Evolutionary conservation across 176 grass and related monocot genomes (phyloP).

Genomic region (Musa troglodytarum): DNA sequence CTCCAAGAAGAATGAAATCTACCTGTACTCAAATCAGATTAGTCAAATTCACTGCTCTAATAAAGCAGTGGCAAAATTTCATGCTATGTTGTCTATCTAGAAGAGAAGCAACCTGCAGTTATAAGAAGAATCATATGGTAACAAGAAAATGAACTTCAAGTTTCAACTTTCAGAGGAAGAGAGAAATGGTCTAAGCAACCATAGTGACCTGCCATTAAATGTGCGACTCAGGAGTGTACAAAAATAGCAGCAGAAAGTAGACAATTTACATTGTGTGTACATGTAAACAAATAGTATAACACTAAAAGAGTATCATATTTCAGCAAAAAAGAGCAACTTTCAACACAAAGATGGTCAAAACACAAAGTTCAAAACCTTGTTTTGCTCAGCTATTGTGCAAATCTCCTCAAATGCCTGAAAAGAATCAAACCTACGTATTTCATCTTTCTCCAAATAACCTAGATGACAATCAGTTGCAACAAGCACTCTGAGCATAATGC

Average conservation of each 20-base stretch:
- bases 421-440: conserved; percentile 58
- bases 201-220: not conserved
- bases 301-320: not conserved
- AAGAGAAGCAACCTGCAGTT: not conserved
- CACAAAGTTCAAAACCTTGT: conserved; percentile 29
- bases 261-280: not conserved
- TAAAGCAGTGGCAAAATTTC: not conserved
- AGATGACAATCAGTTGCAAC: conserved; percentile 70
- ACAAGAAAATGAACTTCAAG: no score
- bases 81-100: not conserved
- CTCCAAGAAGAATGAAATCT: conserved; percentile 73
- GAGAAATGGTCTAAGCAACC: not conserved
- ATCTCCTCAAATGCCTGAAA: conserved; percentile 81
- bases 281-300: not conserved
- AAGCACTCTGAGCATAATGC: conserved; percentile 39
- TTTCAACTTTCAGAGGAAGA: no score
- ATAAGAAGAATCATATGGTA: no score
- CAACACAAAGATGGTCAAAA: not conserved
- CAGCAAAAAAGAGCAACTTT: not conserved
- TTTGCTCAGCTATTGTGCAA: conserved; percentile 56
- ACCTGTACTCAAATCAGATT: conserved; percentile 29
- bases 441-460: conserved; percentile 86
- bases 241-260: not conserved
- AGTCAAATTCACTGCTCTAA: not conserved
- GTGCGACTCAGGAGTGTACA: not conserved